Percentiles rank a stretch among this genome's conserved stretches.
phyloP scores from a whole-genome alignment of 306 rosid species.

The Senna tora region DNA sequence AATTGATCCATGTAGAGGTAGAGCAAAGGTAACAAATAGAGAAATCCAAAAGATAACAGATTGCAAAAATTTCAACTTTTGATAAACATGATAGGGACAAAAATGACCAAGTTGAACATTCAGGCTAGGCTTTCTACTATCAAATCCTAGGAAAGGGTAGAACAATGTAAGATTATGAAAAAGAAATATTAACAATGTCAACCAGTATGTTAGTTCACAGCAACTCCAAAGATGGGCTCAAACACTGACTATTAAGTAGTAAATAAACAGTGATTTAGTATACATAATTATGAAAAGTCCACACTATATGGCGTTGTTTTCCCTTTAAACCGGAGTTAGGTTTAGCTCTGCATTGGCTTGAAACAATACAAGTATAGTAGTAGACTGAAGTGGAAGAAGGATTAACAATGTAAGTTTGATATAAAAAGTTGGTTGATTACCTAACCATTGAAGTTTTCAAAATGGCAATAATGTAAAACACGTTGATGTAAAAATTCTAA shows the following conservation, averaged over 20 bases:
- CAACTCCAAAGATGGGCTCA: conserved; percentile 29
- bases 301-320: conserved; percentile 1
- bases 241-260: conserved; percentile 19
- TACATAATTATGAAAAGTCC: neutral
- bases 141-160: conserved; percentile 9
- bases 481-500: neutral
- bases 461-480: conserved; percentile 16
- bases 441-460: neutral
- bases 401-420: neutral
- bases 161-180: conserved; percentile 1
- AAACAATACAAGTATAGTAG: conserved; percentile 3
- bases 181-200: conserved; percentile 5
- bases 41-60: neutral
- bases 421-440: neutral
- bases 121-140: neutral
- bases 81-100: conserved; percentile 6
- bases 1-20: neutral
- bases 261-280: neutral
- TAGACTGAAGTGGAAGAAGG: neutral
- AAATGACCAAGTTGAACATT: conserved; percentile 7
- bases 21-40: neutral
- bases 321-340: neutral
- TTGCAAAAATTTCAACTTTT: conserved; percentile 18
- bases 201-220: neutral
- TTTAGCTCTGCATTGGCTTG: neutral